These are phyloP conservation scores for Cenchrus purpureus DNA, from an alignment of 176 grass and related monocot genomes.

Conservation along the genomic window DNA sequence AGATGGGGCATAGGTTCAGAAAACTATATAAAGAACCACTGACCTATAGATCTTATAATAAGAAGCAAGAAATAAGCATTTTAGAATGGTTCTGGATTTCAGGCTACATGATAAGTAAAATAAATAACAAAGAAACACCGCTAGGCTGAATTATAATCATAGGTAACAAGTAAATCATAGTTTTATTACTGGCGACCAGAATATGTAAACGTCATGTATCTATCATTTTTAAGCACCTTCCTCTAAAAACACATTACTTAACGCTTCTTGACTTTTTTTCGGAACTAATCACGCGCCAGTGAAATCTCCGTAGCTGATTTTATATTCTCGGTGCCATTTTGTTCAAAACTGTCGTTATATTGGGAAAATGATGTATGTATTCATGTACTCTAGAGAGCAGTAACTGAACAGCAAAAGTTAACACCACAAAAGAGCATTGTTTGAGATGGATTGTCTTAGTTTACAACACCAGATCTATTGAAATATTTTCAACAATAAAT, in stretches of 20 bases:
- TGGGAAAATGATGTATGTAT: neutral
- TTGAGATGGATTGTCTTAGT: neutral
- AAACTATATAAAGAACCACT: neutral
- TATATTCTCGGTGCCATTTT: slow-evolving; percentile 5
- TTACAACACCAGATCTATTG: neutral
- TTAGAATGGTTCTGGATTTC: slow-evolving; percentile 10
- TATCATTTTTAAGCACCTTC: neutral
- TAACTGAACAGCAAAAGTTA: neutral
- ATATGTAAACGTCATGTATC: neutral
- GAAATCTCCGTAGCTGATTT: neutral
- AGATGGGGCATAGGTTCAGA: slow-evolving; percentile 3
- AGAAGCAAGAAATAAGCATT: slow-evolving; percentile 33
- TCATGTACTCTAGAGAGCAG: neutral
- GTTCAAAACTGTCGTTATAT: neutral
- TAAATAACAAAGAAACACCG: slow-evolving; percentile 1
- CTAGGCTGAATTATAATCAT: slow-evolving; percentile 19
- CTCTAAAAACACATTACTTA: neutral
- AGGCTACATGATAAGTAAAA: slow-evolving; percentile 11
- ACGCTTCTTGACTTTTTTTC: neutral
- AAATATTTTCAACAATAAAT: neutral
- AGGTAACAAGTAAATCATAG: neutral
- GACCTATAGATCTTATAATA: neutral
- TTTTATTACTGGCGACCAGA: slow-evolving; percentile 21
- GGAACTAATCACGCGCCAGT: neutral
- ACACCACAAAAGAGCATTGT: neutral